Evolutionary conservation across 73 alveolate species (phyloP), one percentile per base, ranked within the genome.

Genomic region (Symbiodinium natans): DNA sequence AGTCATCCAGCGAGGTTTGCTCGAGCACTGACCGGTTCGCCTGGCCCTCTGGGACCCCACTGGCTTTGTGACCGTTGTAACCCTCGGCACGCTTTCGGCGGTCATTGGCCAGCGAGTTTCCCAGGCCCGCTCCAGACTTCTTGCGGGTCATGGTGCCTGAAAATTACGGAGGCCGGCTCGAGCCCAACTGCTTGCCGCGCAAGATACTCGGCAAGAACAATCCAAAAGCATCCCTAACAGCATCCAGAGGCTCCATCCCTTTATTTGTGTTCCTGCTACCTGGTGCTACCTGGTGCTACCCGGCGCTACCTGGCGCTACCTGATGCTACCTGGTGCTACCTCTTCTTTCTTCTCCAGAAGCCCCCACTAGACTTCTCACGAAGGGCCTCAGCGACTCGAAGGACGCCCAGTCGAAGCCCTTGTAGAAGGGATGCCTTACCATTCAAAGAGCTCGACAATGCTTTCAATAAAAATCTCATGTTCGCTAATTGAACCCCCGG

Each of bases 401-500:
- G 25, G 97, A 75, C 8, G 52, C 41, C 97, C 97, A 90, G 34
- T 90, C 89, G 41, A 90, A 90, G 54, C 54, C 54, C 88, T 41
- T 90, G 97, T 90, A 90, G 97, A 90, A 90, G 15, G 87, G 80
- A n/a, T 90, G 97, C 97, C 97, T 90, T n/a, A 29, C 6, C n/a
- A n/a, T n/a, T n/a, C n/a, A n/a, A n/a, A n/a, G n/a, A n/a, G n/a
- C n/a, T n/a, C n/a, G n/a, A n/a, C n/a, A n/a, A n/a, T n/a, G n/a
- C n/a, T n/a, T n/a, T n/a, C n/a, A n/a, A n/a, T n/a, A n/a, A n/a
- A n/a, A n/a, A n/a, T n/a, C n/a, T n/a, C n/a, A n/a, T n/a, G n/a
- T n/a, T n/a, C n/a, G n/a, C n/a, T n/a, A n/a, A n/a, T n/a, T n/a
- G n/a, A n/a, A n/a, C n/a, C n/a, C n/a, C n/a, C n/a, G n/a, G n/a